phyloP scores from a whole-genome alignment of 441 rosid species.

The Flueggea neowawraea region DNA sequence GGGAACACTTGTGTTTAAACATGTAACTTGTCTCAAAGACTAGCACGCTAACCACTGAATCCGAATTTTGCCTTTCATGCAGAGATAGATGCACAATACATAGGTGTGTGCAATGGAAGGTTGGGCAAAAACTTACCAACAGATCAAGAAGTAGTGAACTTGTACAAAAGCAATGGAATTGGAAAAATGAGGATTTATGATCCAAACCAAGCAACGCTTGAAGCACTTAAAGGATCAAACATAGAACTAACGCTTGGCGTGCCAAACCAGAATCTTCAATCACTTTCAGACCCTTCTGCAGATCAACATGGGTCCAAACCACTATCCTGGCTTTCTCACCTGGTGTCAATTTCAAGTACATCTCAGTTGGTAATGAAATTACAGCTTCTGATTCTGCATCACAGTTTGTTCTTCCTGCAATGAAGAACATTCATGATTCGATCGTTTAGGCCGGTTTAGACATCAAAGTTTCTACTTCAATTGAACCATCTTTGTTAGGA shows the following conservation, averaged over 20 bases:
- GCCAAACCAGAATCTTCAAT: constrained; percentile 17
- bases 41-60: no score
- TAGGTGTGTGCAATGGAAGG: constrained; percentile 39
- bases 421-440: constrained; percentile 31
- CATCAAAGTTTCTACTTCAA: constrained; percentile 41
- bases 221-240: constrained; percentile 41
- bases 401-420: constrained; percentile 22
- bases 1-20: no score
- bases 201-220: constrained; percentile 34
- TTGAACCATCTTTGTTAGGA: constrained; percentile 15
- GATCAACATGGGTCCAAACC: constrained; percentile 32
- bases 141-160: constrained; percentile 20
- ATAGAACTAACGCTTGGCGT: constrained; percentile 36
- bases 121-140: constrained; percentile 31
- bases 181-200: constrained; percentile 38
- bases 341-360: constrained; percentile 24
- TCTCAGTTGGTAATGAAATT: constrained; percentile 41
- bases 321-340: constrained; percentile 25
- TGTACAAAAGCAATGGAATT: constrained; percentile 22
- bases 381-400: constrained; percentile 12
- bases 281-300: constrained; percentile 12
- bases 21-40: no score
- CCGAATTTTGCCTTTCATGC: no score
- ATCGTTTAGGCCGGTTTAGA: constrained; percentile 16
- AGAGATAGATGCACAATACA: constrained; percentile 17